Conservation (phyloP, 768 basidiomycete genomes). For the Termitomyces sp. region DNA sequence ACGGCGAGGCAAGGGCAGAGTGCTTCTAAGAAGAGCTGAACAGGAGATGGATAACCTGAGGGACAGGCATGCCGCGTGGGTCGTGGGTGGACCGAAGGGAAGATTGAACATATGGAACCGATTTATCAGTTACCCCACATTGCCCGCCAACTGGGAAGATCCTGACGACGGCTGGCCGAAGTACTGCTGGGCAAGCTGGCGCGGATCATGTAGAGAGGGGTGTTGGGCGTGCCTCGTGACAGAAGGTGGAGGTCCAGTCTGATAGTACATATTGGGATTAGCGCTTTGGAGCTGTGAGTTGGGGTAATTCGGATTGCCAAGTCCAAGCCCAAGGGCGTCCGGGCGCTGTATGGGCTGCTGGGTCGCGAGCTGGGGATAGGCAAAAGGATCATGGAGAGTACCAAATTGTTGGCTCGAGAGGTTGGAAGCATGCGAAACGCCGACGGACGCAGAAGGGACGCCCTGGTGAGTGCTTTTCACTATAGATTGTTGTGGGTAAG, state of each 20-base stretch:
- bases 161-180: constrained; percentile 17
- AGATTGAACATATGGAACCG: background rate
- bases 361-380: constrained; percentile 15
- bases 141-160: constrained; percentile 28
- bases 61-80: background rate
- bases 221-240: constrained; percentile 19
- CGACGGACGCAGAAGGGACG: constrained; percentile 21
- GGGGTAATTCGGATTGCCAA: constrained; percentile 13
- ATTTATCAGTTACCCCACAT: constrained; percentile 20
- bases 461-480: constrained; percentile 21
- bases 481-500: constrained; percentile 8
- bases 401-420: constrained; percentile 18
- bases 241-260: constrained; percentile 5
- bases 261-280: constrained; percentile 15
- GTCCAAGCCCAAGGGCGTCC: constrained; percentile 14
- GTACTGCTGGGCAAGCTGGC: constrained; percentile 19
- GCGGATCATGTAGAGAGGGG: constrained; percentile 24
- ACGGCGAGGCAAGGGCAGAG: background rate
- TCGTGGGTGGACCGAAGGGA: constrained; percentile 1
- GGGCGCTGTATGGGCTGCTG: constrained; percentile 21
- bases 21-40: constrained; percentile 2
- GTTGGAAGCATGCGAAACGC: constrained; percentile 15
- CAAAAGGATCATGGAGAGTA: constrained; percentile 21
- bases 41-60: background rate
- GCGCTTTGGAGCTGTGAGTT: constrained; percentile 8